Evolutionary conservation across 768 basidiomycete species (phyloP).

Genomic region (Leccinum incarnatum): DNA sequence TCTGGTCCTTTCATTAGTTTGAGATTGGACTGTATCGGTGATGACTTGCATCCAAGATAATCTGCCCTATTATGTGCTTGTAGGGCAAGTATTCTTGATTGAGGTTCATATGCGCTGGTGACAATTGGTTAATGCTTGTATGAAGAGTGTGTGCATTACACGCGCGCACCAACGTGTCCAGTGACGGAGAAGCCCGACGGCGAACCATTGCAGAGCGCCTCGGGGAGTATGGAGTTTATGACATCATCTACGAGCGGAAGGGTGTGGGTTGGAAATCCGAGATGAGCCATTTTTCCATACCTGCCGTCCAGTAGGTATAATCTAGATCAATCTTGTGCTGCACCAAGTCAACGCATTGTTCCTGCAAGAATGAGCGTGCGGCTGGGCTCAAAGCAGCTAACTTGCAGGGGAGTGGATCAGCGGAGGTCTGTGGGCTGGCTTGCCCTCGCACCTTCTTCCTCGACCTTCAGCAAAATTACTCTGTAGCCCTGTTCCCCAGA

Average conservation of each 20-base stretch:
- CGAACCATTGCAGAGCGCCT: slow-evolving; percentile 70
- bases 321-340: slow-evolving; percentile 61
- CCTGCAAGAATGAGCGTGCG: slow-evolving; percentile 51
- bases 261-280: background rate
- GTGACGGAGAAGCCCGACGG: slow-evolving; percentile 86
- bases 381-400: slow-evolving; percentile 66
- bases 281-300: slow-evolving; percentile 38
- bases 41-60: slow-evolving; percentile 79
- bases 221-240: slow-evolving; percentile 76
- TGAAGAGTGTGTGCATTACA: background rate
- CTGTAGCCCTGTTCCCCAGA: slow-evolving; percentile 47
- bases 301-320: slow-evolving; percentile 88
- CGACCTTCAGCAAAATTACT: slow-evolving; percentile 64
- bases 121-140: slow-evolving; percentile 3
- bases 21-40: background rate
- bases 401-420: slow-evolving; percentile 34
- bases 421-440: background rate
- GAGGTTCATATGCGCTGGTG: slow-evolving; percentile 85
- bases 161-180: slow-evolving; percentile 82
- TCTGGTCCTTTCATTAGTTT: slow-evolving; percentile 46
- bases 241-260: slow-evolving; percentile 64
- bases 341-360: slow-evolving; percentile 55
- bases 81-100: slow-evolving; percentile 89
- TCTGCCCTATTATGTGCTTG: slow-evolving; percentile 86
- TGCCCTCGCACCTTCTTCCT: slow-evolving; percentile 51